Evolutionary conservation across 2,329 filamentous ascomycete genomes (phyloP), one percentile per base, ranked within the genome.

Genomic region (Penicillium crustosum): DNA sequence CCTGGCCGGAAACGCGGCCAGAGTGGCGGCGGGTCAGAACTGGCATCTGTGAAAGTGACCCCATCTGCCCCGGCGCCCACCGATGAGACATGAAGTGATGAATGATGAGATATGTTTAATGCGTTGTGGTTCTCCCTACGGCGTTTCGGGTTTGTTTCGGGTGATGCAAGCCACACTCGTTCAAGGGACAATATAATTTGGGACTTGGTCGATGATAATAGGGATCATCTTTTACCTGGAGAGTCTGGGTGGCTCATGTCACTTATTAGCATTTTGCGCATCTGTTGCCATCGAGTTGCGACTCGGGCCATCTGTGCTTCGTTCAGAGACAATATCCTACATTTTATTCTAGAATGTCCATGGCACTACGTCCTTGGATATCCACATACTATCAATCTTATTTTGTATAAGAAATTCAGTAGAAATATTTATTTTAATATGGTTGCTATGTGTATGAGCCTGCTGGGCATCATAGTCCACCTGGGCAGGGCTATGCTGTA

Each of bases 1-100:
- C 83, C 86, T 3, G 87, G 89, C 17, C 82, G 90, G 67, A 93
- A 91, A 79, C 80, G 88, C 66, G 88, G 83, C 4, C 86, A 87
- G 68, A 88, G 84, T 66, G 88, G 87, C 12, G 86, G 86, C 66
- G 88, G 88, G 31, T 81, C 89, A 60, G 89, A 95, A 75, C 75
- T 95, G 54, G 84, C 86, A 44, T 81, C 79, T 42, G 89, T 93
- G 68, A 80, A 84, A 33, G 31, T 45, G 23, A 58, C 65, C 15
- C 53, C 66, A 7, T 48, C 55, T 17, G 43, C 59, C 31, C 47
- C 53, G 43, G 57, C 58, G n/a, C 35, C 55, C 5, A 9, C 56
- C 8, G 59, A 66, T 21, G 65, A 67, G 38, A 51, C 63, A 55
- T 64, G 63, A 69, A 58, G 10, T 49, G 39, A 58, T 59, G 59